A percentile compares a stretch with the other conserved stretches of the same genome.
phyloP scores from a whole-genome alignment of 2,329 filamentous ascomycete species.

The Remersonia thermophila region DNA sequence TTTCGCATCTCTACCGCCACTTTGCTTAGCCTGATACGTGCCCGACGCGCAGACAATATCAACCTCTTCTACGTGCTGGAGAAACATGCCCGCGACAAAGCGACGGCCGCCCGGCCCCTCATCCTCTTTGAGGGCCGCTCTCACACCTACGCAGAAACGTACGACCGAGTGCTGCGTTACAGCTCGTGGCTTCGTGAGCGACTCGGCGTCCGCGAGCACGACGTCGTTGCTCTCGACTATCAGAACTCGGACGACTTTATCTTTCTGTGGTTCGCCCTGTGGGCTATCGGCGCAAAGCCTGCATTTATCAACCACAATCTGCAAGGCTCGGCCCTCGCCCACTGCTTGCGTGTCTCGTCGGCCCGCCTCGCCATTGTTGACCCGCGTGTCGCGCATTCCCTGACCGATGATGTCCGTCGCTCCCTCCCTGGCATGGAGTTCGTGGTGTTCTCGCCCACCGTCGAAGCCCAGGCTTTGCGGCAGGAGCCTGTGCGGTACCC shows the following conservation, averaged over 20 bases:
- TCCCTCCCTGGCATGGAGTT: constrained; percentile 41
- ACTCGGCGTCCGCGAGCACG: constrained; percentile 52
- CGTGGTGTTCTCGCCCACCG: constrained; percentile 44
- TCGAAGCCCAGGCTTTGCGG: constrained; percentile 40
- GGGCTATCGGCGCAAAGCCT: constrained; percentile 70
- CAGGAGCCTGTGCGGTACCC: constrained; percentile 44
- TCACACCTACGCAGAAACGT: constrained; percentile 63
- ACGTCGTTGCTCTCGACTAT: constrained; percentile 73
- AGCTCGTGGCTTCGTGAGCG: constrained; percentile 60
- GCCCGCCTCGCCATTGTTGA: constrained; percentile 60
- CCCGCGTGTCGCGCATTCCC: constrained; percentile 36
- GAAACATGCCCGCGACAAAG: constrained; percentile 39
- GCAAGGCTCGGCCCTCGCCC: constrained; percentile 53
- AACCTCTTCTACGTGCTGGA: constrained; percentile 70
- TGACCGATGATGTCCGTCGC: constrained; percentile 44
- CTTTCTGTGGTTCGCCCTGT: constrained; percentile 66
- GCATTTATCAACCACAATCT: constrained; percentile 85
- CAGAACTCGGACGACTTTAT: constrained; percentile 67
- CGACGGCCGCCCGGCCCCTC: constrained; percentile 41
- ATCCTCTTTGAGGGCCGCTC: constrained; percentile 55
- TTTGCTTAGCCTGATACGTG: constrained; percentile 29
- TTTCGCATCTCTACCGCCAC: constrained; percentile 41
- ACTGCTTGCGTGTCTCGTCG: constrained; percentile 58
- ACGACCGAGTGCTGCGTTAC: constrained; percentile 57
- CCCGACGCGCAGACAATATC: constrained; percentile 45